A percentile compares a stretch with the other conserved stretches of the same genome.
Evolutionary conservation across 1,284 basidiomycete genomes (phyloP).

Genomic region (Ceratobasidium sp.): DNA sequence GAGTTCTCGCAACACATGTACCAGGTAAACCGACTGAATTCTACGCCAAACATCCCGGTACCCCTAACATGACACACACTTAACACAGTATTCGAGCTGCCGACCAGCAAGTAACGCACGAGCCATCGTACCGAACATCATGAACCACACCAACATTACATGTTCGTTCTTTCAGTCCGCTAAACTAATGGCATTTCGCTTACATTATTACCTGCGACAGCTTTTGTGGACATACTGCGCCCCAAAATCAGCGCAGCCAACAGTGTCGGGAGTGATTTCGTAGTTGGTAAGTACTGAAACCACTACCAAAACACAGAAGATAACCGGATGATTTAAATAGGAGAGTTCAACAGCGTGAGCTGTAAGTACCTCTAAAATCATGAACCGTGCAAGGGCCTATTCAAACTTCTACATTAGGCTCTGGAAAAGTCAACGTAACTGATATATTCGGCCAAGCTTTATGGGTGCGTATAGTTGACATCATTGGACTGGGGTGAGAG

Average conservation of each 20-base stretch:
- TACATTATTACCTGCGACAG: background rate
- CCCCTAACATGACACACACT: background rate
- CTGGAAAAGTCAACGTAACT: constrained; percentile 48
- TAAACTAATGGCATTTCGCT: background rate
- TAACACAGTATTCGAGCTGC: constrained; percentile 47
- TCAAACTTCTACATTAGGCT: constrained; percentile 29
- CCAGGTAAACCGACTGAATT: background rate
- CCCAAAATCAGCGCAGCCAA: constrained; percentile 48
- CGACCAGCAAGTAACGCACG: constrained; percentile 46
- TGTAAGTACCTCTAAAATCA: background rate
- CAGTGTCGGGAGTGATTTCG: constrained; percentile 44
- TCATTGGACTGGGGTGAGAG: background rate
- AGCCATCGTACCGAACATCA: constrained; percentile 42
- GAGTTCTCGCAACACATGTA: constrained; percentile 50
- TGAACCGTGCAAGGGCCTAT: background rate
- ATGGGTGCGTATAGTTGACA: constrained; percentile 7
- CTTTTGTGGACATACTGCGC: constrained; percentile 47
- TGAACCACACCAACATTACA: constrained; percentile 47
- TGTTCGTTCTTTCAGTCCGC: background rate
- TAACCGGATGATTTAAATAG: background rate
- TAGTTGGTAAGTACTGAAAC: constrained; percentile 46
- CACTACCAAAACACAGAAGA: no score
- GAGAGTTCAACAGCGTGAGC: constrained; percentile 41
- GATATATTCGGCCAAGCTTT: constrained; percentile 47
- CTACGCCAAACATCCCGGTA: no score